A percentile compares a stretch with the other conserved stretches of the same genome.
Conservation (phyloP, 2,329 filamentous ascomycete species). For the Stenocarpella maydis region DNA sequence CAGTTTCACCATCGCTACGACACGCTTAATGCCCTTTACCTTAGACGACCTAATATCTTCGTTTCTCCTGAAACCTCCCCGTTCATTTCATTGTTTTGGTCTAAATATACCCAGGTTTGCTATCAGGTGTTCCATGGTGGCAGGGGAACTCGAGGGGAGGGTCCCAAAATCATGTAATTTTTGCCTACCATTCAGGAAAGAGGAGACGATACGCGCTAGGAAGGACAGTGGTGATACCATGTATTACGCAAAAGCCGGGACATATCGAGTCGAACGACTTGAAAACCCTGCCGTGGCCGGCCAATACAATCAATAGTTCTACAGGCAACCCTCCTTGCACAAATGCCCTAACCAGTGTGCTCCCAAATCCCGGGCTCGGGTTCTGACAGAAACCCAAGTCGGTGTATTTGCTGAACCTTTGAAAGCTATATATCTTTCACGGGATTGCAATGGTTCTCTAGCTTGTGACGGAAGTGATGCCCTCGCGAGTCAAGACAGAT, state of each 20-base stretch:
- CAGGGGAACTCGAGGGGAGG: conserved; percentile 45
- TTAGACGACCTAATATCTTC: conserved; percentile 41
- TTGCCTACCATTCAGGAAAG: conserved; percentile 32
- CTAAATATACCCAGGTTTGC: conserved; percentile 52
- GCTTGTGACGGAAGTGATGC: background rate
- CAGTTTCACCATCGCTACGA: conserved; percentile 38
- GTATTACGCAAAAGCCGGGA: conserved; percentile 21
- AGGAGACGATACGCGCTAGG: conserved; percentile 13
- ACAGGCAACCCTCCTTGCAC: conserved; percentile 8
- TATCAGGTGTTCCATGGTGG: conserved; percentile 44
- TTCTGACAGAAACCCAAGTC: background rate
- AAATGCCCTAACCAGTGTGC: conserved; percentile 5
- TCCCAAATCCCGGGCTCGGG: background rate
- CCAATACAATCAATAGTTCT: conserved; percentile 27
- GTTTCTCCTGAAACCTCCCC: conserved; percentile 43
- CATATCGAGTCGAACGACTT: conserved; percentile 26
- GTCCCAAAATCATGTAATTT: conserved; percentile 40
- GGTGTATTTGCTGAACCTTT: background rate
- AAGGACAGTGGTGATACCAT: conserved; percentile 23
- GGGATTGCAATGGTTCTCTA: background rate
- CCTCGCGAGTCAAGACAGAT: background rate
- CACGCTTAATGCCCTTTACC: conserved; percentile 46
- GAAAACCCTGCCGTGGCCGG: conserved; percentile 23
- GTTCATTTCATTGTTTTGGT: conserved; percentile 47
- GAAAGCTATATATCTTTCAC: background rate